Evolutionary conservation across 768 basidiomycete genomes (phyloP), one percentile per base, ranked within the genome.

Genomic region (Mycena filopes): DNA sequence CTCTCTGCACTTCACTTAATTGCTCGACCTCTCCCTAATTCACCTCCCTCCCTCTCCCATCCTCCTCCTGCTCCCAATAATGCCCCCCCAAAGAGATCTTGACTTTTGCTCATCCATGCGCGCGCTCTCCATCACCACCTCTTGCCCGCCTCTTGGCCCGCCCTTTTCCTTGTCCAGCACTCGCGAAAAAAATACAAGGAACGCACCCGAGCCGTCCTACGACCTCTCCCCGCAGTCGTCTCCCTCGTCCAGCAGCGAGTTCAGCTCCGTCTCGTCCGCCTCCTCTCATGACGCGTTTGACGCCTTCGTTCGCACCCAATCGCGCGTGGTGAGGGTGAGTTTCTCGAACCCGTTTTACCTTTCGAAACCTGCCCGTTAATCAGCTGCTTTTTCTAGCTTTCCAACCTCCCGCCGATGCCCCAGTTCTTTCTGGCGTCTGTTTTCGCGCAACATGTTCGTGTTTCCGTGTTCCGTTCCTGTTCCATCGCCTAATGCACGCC

Each of bases 161-260:
- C 46, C 68, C 0, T 69, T 69, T 31, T 38, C 58, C 21, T 51
- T 57, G 28, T 43, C 53, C 18, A 36, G 57, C 58, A 16, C 28
- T 38, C 23, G 31, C 43, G 53, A 60, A 33, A 47, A 58, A 20
- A 33, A 31, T 23, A 42, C 43, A n/a, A 29, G 15, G 15, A 64
- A 53, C 25, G 59, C 55, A 11, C 56, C 63, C 2, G 42, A 45
- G 23, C 55, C 56, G 7, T 45, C 67, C 18, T 23, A 59, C 9
- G 42, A 63, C 42, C 36, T 63, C 42, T 69, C 68, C 40, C 68
- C 68, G 49, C 68, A 65, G 42, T 69, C 68, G 2, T 55, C 64
- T 2, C 28, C 57, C 23, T 69, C 68, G 16, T 69, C 68, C n/a
- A 42, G 55, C 38, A 69, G 60, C 60, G 64, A 69, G 28, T 58